Evolutionary conservation across 768 basidiomycete species (phyloP).

Genomic region (Filobasidium floriforme): DNA sequence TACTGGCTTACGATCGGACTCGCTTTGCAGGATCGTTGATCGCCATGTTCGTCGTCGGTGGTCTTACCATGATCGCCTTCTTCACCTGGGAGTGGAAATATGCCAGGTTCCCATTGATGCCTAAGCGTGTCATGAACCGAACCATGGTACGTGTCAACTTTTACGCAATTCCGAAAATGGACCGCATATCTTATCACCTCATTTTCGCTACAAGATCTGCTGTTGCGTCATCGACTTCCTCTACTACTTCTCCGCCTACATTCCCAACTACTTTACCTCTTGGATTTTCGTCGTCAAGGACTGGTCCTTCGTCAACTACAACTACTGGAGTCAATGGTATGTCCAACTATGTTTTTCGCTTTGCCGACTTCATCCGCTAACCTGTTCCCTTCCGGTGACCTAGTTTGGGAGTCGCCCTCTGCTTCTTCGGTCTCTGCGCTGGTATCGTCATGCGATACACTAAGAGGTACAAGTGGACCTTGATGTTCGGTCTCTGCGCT

Average conservation of each 20-base stretch:
- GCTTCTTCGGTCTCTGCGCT: constrained; percentile 40
- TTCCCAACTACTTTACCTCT: constrained; percentile 28
- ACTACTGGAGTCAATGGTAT: constrained; percentile 21
- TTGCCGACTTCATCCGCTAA: not conserved
- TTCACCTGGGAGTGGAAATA: constrained; percentile 42
- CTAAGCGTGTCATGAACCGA: constrained; percentile 45
- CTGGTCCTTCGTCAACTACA: constrained; percentile 38
- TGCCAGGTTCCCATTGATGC: constrained; percentile 45
- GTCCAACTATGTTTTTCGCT: constrained; percentile 18
- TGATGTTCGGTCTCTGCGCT: constrained; percentile 34
- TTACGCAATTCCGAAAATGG: constrained; percentile 22
- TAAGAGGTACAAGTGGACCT: constrained; percentile 43
- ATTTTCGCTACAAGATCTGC: constrained; percentile 18
- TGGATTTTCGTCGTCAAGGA: constrained; percentile 44
- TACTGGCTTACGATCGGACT: not conserved
- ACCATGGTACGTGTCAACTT: constrained; percentile 39
- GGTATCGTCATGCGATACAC: constrained; percentile 37
- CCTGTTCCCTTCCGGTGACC: too few species aligned
- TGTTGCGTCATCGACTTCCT: constrained; percentile 33
- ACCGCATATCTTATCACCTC: constrained; percentile 8
- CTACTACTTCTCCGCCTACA: constrained; percentile 33
- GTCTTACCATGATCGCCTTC: constrained; percentile 46
- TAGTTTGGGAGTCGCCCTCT: constrained; percentile 29
- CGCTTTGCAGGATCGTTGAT: constrained; percentile 44
- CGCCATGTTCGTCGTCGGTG: constrained; percentile 50